Percentiles rank a stretch among this genome's conserved stretches.
phyloP scores from a whole-genome alignment of 768 basidiomycete genomes.

The Cubamyces sp. region DNA sequence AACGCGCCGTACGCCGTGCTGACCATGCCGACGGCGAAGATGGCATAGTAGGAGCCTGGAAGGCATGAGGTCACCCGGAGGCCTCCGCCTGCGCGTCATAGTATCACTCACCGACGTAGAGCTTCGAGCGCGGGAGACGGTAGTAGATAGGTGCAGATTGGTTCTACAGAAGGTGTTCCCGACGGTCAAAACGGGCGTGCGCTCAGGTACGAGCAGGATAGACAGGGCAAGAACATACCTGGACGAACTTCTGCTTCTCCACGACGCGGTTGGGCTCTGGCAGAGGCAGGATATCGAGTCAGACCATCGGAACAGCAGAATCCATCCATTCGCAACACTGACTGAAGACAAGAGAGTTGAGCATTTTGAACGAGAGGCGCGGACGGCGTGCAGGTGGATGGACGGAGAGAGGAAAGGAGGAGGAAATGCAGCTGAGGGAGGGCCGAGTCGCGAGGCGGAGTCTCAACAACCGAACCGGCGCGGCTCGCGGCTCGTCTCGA shows the following conservation, averaged over 20 bases:
- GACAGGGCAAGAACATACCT: constrained; percentile 47
- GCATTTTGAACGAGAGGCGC: constrained; percentile 49
- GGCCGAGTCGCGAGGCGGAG: constrained; percentile 34
- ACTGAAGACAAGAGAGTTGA: constrained; percentile 71
- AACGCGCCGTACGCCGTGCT: constrained; percentile 56
- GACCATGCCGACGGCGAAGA: constrained; percentile 57
- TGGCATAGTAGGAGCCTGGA: constrained; percentile 56
- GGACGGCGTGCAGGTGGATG: constrained; percentile 46
- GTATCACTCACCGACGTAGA: constrained; percentile 62
- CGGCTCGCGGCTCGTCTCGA: constrained; percentile 43
- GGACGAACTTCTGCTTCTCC: constrained; percentile 67
- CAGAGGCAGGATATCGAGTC: constrained; percentile 19
- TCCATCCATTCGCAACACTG: constrained; percentile 30
- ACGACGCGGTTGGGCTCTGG: constrained; percentile 66
- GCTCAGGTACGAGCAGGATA: not conserved
- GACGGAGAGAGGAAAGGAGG: constrained; percentile 15
- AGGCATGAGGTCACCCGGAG: not conserved
- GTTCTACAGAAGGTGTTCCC: constrained; percentile 29
- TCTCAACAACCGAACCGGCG: constrained; percentile 37
- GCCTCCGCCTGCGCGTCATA: not conserved
- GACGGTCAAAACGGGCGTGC: not conserved
- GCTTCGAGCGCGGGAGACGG: constrained; percentile 60
- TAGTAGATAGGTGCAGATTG: constrained; percentile 58
- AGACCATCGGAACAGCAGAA: not conserved
- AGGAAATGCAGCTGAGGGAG: constrained; percentile 18